Evolutionary conservation across 495 filamentous ascomycete species (phyloP), one percentile per base, ranked within the genome.

Genomic region (Tuber calosporum): DNA sequence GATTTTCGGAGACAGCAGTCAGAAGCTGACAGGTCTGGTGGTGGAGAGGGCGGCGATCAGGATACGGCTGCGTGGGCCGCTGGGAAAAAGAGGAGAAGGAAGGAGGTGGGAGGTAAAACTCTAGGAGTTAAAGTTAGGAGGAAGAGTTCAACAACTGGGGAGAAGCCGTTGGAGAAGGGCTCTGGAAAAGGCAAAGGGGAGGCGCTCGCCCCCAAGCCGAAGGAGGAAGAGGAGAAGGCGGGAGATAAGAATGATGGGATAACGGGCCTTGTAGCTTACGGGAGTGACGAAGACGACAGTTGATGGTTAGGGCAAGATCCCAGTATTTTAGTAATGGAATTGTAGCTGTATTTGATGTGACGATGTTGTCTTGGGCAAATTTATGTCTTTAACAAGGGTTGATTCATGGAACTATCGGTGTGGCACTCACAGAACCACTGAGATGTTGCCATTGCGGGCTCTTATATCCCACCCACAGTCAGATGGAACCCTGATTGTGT

Each of bases 1-100:
- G 70, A 68, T 6, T 80, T 80, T 26, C 73, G 77, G 5, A 74
- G 79, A n/a, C 73, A 79, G 11, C 77, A 80, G 43, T 80, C 71
- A 11, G 78, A 80, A 38, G 66, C 72, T 9, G 78, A 80, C 34
- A 72, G 67, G 8, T 66, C 78, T 15, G 77, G 75, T 6, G 62
- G 11, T 30, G 58, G 41, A n/a, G 62, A 41, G 17, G 73, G 67
- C 36, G 36, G 26, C 8, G 68, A 41, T 11, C 70, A 79, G 62
- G 40, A 43, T 20, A 37, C 58, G 6, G 58, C 42, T 11, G 72
- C 48, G 20, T 79, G 77, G 77, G 66, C 42, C 4, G 48, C 43
- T 1, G 73, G 77, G 17, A 67, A 69, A 22, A 79, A 75, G 38
- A 72, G 77, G 36, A 73, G 73, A 43, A 79, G 67, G 66, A 79